A percentile compares a stretch with the other conserved stretches of the same genome.
phyloP scores from a whole-genome alignment of 768 basidiomycete genomes.

The Rhodotorula diobovata region DNA sequence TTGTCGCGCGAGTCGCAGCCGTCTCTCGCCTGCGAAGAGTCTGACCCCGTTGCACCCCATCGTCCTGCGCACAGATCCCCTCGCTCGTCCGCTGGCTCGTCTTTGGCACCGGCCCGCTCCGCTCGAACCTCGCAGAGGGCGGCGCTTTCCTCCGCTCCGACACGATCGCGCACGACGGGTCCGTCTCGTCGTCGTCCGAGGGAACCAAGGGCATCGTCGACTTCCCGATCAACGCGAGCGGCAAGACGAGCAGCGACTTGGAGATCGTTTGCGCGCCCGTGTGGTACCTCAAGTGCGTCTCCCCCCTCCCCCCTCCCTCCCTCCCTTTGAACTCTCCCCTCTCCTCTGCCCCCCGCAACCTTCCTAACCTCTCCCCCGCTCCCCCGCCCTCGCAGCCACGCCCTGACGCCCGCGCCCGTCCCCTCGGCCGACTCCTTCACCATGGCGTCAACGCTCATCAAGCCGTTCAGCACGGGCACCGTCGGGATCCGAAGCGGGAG shows the following conservation, averaged over 20 bases:
- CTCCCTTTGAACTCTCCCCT: neutral
- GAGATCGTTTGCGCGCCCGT: conserved; percentile 32
- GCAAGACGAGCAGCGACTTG: conserved; percentile 30
- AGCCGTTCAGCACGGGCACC: conserved; percentile 21
- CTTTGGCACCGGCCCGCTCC: conserved; percentile 24
- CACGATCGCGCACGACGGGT: conserved; percentile 17
- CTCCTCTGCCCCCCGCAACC: neutral
- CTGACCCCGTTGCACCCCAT: neutral
- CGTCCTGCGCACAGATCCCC: conserved; percentile 4
- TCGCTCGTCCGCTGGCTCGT: conserved; percentile 26
- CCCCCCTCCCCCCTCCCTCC: no score
- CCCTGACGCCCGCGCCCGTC: conserved; percentile 9
- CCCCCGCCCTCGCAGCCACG: conserved; percentile 3
- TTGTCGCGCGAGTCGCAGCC: neutral
- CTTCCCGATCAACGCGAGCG: conserved; percentile 20
- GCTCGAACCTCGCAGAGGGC: conserved; percentile 29
- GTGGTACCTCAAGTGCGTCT: conserved; percentile 13
- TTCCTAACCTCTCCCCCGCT: no score
- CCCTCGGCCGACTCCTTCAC: conserved; percentile 23
- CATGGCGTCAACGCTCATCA: conserved; percentile 11
- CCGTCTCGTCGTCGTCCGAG: conserved; percentile 8
- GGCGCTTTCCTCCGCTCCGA: conserved; percentile 38
- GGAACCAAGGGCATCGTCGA: neutral
- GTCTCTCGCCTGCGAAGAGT: neutral
- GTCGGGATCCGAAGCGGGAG: conserved; percentile 23